A percentile compares a stretch with the other conserved stretches of the same genome.
Conservation (phyloP, 306 rosid genomes). For the Lagenaria siceraria region DNA sequence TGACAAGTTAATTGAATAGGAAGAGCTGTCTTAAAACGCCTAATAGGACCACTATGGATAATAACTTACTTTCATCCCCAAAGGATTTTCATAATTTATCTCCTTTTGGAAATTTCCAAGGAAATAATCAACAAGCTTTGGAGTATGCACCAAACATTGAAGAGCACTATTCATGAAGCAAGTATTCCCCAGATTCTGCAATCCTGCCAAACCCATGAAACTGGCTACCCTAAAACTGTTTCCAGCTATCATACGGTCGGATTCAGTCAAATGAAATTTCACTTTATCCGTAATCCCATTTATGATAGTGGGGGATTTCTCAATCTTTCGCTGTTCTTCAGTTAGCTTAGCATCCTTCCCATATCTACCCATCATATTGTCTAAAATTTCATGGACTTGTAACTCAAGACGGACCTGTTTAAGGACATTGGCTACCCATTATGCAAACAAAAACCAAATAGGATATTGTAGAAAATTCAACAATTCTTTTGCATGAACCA, state of each 20-base stretch:
- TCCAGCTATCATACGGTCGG: slow-evolving; percentile 21
- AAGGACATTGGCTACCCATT: background rate
- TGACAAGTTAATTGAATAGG: background rate
- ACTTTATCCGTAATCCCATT: slow-evolving; percentile 39
- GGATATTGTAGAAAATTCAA: background rate
- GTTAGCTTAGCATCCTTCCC: slow-evolving; percentile 27
- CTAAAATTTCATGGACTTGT: slow-evolving; percentile 57
- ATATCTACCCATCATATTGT: slow-evolving; percentile 21
- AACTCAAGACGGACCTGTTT: slow-evolving; percentile 61
- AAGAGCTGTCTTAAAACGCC: background rate
- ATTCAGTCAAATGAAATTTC: slow-evolving; percentile 10
- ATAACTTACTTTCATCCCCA: slow-evolving; percentile 68
- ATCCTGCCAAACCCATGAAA: slow-evolving; percentile 65
- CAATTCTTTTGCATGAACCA: background rate
- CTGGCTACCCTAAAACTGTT: slow-evolving; percentile 32
- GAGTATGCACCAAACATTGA: slow-evolving; percentile 81
- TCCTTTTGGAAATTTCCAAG: slow-evolving; percentile 64
- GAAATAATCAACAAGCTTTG: slow-evolving; percentile 65
- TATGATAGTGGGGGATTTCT: slow-evolving; percentile 26
- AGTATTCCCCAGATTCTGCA: slow-evolving; percentile 88
- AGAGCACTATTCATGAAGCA: slow-evolving; percentile 90
- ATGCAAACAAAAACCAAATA: background rate
- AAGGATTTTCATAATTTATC: slow-evolving; percentile 63
- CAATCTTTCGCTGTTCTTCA: slow-evolving; percentile 20
- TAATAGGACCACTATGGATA: background rate